Conservation (phyloP, 1,139 yeast species). For the Yamadazyma mexicana region DNA sequence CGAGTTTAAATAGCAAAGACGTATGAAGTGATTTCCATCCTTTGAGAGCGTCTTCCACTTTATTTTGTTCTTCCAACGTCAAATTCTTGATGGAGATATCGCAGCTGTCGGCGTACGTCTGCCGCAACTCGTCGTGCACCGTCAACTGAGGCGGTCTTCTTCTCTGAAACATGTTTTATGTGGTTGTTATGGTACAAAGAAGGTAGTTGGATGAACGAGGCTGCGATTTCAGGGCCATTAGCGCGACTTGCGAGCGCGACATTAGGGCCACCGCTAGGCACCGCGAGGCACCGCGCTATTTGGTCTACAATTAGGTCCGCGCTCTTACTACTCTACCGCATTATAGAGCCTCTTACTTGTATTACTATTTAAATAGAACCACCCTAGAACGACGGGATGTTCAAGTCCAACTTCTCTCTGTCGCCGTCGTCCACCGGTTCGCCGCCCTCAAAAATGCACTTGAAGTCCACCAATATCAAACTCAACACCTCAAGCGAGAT, state of each 20-base stretch:
- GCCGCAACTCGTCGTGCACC: conserved; percentile 57
- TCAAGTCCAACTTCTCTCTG: conserved; percentile 42
- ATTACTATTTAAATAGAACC: no score
- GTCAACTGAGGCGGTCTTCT: conserved; percentile 56
- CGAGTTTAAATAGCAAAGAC: conserved; percentile 55
- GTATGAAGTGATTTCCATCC: conserved; percentile 76
- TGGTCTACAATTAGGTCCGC: no score
- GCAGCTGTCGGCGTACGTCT: conserved; percentile 62
- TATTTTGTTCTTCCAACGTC: conserved; percentile 55
- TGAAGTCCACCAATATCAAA: conserved; percentile 64
- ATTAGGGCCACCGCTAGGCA: no score
- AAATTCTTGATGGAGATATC: conserved; percentile 56
- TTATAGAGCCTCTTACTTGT: no score
- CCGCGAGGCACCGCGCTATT: no score
- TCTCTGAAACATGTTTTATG: conserved; percentile 47
- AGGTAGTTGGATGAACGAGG: no score
- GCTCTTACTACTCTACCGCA: no score
- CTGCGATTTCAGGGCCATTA: no score
- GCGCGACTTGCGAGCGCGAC: no score
- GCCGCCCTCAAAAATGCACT: conserved; percentile 59
- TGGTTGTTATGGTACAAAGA: background rate
- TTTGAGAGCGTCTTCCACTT: conserved; percentile 55
- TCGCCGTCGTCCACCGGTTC: conserved; percentile 40
- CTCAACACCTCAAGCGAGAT: conserved; percentile 66
- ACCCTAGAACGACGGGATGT: conserved; percentile 40